Percentiles rank a stretch among this genome's conserved stretches.
phyloP scores from a whole-genome alignment of 1,139 yeast species.

The Debaryomyces psychrophilus region DNA sequence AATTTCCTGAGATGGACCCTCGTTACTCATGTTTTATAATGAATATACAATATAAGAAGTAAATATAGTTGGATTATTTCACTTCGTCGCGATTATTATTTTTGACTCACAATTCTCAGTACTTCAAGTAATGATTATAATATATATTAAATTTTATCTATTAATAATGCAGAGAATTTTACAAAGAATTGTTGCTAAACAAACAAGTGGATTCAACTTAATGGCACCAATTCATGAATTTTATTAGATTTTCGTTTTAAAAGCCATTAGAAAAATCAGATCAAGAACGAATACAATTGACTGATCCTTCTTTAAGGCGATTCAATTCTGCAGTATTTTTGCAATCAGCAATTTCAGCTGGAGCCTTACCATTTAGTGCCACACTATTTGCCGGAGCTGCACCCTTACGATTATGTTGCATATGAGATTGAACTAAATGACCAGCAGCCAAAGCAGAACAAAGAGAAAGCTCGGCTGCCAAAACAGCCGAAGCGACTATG shows the following conservation, averaged over 20 bases:
- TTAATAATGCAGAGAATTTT: slow-evolving; percentile 8
- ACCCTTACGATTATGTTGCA: slow-evolving; percentile 87
- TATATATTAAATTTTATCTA: slow-evolving; percentile 9
- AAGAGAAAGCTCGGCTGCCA: slow-evolving; percentile 94
- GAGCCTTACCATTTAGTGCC: slow-evolving; percentile 21
- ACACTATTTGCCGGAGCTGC: slow-evolving; percentile 31
- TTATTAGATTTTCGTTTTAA: slow-evolving; percentile 8
- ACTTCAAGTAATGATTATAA: slow-evolving; percentile 3
- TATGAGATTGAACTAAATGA: slow-evolving; percentile 95
- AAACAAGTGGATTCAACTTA: not conserved
- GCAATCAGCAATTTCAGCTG: slow-evolving; percentile 19
- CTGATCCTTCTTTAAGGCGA: slow-evolving; percentile 69
- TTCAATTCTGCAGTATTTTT: slow-evolving; percentile 43
- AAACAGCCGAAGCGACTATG: slow-evolving; percentile 90
- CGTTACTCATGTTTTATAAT: slow-evolving; percentile 6
- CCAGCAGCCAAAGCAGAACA: slow-evolving; percentile 98
- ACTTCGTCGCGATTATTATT: not conserved
- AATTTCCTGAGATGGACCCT: slow-evolving; percentile 48
- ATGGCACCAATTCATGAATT: not conserved
- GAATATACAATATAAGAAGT: not conserved
- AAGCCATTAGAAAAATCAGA: slow-evolving; percentile 6
- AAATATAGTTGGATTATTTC: not conserved
- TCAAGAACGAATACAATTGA: slow-evolving; percentile 65
- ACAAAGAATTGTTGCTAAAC: slow-evolving; percentile 3
- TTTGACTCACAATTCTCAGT: not conserved